These are phyloP conservation scores for Cercospora berteroae DNA, from an alignment of 2,329 filamentous ascomycete genomes.

Conservation along the genomic window DNA sequence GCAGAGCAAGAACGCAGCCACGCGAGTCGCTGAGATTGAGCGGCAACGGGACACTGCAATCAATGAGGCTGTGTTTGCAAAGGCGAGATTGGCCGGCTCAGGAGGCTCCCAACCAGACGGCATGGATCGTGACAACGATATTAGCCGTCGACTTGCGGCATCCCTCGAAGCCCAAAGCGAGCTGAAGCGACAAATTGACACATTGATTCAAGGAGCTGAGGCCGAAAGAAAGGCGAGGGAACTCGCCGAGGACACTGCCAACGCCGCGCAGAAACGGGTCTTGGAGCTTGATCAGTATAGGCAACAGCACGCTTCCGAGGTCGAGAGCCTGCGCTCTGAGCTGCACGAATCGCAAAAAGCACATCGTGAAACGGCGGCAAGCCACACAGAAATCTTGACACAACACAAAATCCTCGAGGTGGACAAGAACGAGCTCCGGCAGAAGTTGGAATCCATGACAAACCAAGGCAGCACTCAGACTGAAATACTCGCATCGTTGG, in stretches of 20 bases:
- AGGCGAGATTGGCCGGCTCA: constrained; percentile 84
- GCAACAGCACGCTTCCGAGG: constrained; percentile 77
- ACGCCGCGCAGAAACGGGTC: constrained; percentile 78
- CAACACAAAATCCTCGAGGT: constrained; percentile 72
- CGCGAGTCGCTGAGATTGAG: constrained; percentile 88
- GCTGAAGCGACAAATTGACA: constrained; percentile 72
- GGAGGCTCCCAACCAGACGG: constrained; percentile 57
- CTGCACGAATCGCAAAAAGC: constrained; percentile 76
- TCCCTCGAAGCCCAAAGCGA: constrained; percentile 77
- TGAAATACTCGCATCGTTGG: constrained; percentile 70
- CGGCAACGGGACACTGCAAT: constrained; percentile 93
- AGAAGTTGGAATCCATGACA: constrained; percentile 65
- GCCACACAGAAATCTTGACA: constrained; percentile 72
- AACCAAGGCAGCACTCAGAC: constrained; percentile 68
- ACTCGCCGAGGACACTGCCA: constrained; percentile 82
- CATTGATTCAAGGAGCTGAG: constrained; percentile 67
- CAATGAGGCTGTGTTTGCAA: constrained; percentile 90
- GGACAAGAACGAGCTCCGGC: constrained; percentile 77
- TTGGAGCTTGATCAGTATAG: constrained; percentile 79
- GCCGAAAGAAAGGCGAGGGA: constrained; percentile 78
- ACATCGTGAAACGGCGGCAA: constrained; percentile 76
- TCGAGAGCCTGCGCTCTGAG: constrained; percentile 81
- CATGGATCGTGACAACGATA: constrained; percentile 68
- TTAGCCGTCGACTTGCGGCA: constrained; percentile 78
- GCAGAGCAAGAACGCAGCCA: constrained; percentile 80